Conservation (phyloP, 768 basidiomycete genomes). For the Leccinum ochraceum region DNA sequence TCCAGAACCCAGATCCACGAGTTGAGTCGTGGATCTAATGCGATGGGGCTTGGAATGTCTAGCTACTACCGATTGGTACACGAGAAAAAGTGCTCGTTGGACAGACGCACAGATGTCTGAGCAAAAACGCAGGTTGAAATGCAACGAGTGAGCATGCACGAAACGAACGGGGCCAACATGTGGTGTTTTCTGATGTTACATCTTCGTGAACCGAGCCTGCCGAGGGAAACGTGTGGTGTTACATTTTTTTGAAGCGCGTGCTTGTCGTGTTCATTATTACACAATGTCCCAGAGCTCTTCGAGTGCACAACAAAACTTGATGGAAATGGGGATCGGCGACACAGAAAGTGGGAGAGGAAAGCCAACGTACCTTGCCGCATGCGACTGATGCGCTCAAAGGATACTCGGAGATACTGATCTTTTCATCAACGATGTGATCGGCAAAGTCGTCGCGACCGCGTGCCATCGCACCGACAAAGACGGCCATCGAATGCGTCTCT, state of each 20-base stretch:
- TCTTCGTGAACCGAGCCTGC: conserved; percentile 6
- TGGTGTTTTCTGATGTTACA: conserved; percentile 15
- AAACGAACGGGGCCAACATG: conserved; percentile 8
- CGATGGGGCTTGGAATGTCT: conserved; percentile 31
- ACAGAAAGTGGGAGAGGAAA: background rate
- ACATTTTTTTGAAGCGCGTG: conserved; percentile 17
- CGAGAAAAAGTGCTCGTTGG: conserved; percentile 22
- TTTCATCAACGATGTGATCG: conserved; percentile 91
- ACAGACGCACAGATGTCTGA: conserved; percentile 19
- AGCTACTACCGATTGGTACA: conserved; percentile 32
- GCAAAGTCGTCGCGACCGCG: conserved; percentile 96
- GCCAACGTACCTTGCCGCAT: conserved; percentile 83
- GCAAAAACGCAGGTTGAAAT: background rate
- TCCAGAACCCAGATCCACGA: conserved; percentile 35
- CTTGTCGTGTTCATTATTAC: conserved; percentile 34
- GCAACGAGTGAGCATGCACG: conserved; percentile 14
- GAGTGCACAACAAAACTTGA: conserved; percentile 83
- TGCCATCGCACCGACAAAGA: conserved; percentile 99
- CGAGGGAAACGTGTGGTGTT: conserved; percentile 9
- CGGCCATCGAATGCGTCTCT: conserved; percentile 84
- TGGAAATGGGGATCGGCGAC: conserved; percentile 4
- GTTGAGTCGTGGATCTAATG: conserved; percentile 37
- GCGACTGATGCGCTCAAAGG: conserved; percentile 91
- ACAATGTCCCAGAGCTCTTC: conserved; percentile 97
- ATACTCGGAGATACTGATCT: conserved; percentile 95